Evolutionary conservation across 306 rosid genomes (phyloP).

Genomic region (Citrullus mucosospermus): DNA sequence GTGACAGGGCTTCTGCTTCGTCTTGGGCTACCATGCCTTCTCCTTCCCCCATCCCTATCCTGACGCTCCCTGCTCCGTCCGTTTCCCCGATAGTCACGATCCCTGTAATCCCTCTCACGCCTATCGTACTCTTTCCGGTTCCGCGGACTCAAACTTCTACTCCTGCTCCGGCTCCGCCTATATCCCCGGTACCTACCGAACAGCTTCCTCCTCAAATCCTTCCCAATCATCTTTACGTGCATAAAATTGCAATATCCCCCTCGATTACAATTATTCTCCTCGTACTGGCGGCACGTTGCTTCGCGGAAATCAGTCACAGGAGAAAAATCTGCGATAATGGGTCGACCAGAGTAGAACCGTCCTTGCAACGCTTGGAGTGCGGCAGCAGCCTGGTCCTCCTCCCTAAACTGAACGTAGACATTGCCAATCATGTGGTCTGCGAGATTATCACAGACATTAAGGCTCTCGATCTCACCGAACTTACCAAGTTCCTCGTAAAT

Average conservation of each 20-base stretch:
- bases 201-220: slow-evolving; percentile 44
- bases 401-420: slow-evolving; percentile 29
- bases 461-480: slow-evolving; percentile 26
- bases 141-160: slow-evolving; percentile 40
- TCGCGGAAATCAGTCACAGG: slow-evolving; percentile 36
- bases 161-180: slow-evolving; percentile 32
- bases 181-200: slow-evolving; percentile 34
- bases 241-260: slow-evolving; percentile 34
- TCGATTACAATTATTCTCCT: slow-evolving; percentile 28
- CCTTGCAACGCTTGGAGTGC: slow-evolving; percentile 44
- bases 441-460: slow-evolving; percentile 23
- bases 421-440: slow-evolving; percentile 30
- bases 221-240: slow-evolving; percentile 46
- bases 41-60: slow-evolving; percentile 28
- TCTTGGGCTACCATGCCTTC: slow-evolving; percentile 27
- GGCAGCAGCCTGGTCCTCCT: slow-evolving; percentile 30
- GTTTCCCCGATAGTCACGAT: slow-evolving; percentile 14
- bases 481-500: slow-evolving; percentile 18
- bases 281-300: slow-evolving; percentile 31
- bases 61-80: slow-evolving; percentile 18
- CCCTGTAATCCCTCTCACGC: slow-evolving; percentile 19
- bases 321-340: slow-evolving; percentile 30
- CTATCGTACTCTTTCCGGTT: slow-evolving; percentile 21
- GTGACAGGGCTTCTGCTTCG: slow-evolving; percentile 26
- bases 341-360: slow-evolving; percentile 41